Conservation (phyloP, 2,329 filamentous ascomycete species). For the Apiospora kogelbergensis region DNA sequence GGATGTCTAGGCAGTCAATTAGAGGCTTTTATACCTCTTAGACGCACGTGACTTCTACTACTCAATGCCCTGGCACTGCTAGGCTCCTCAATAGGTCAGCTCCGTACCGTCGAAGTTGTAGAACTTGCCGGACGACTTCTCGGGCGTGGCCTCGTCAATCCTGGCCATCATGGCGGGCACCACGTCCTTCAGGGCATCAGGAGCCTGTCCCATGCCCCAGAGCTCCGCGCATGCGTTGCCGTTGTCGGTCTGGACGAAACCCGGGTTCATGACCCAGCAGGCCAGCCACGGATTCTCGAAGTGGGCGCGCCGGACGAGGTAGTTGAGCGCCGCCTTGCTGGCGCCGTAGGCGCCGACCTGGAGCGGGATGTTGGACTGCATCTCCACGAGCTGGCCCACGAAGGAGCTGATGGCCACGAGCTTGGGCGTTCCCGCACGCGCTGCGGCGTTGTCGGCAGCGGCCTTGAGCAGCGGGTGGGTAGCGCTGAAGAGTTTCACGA, state of each 20-base stretch:
- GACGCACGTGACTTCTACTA: too few relatives aligned
- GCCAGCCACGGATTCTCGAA: neutral
- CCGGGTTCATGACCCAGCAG: neutral
- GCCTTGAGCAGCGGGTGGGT: constrained; percentile 14
- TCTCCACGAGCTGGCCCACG: constrained; percentile 13
- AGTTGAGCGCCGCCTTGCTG: constrained; percentile 3
- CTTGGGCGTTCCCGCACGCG: constrained; percentile 13
- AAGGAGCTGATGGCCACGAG: constrained; percentile 17
- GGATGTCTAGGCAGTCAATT: too few relatives aligned
- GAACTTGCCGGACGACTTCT: neutral
- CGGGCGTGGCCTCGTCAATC: neutral
- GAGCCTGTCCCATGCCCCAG: neutral
- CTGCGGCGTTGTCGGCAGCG: neutral
- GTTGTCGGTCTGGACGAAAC: neutral
- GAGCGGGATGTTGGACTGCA: constrained; percentile 13
- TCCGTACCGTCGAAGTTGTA: neutral
- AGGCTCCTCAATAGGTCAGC: neutral
- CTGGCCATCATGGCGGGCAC: neutral
- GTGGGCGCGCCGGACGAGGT: neutral
- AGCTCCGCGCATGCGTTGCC: constrained; percentile 3
- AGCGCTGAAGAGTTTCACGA: constrained; percentile 17
- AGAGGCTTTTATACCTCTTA: too few relatives aligned
- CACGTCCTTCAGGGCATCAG: neutral
- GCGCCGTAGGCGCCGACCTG: constrained; percentile 16
- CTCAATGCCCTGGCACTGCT: too few relatives aligned